Base-by-base conservation (phyloP, 768 basidiomycete genomes). In the Megacollybia marginata region DNA sequence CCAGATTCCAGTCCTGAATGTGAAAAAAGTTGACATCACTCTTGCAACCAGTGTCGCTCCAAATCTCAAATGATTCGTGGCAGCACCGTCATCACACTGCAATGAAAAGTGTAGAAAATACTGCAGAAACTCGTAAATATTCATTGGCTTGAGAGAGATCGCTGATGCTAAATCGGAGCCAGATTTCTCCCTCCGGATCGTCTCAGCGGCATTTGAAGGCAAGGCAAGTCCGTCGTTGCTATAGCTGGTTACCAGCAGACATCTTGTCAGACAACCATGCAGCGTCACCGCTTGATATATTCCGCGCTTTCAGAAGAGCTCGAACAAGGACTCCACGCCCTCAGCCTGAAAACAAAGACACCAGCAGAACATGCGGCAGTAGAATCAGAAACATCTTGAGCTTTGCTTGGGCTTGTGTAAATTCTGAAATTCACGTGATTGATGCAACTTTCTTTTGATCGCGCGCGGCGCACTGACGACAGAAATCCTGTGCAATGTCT, bases 21-120 rank as follows among this genome's bases (percentile, higher is more conserved):
- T 47, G 57, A 46, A 52, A 49, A 47, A 40, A 40, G 15, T 40
- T 92, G 56, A 79, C 71, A 48, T 62, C 67, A 42, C 68, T 79
- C 46, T 71, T 92, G 48, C 69, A 72, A 57, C 89, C 90, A 16
- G 65, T 74, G 48, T 71, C 73, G 57, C 71, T 92, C 60, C 72
- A 61, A 48, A 83, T 92, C 61, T 74, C 74, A 33, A 92, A 92
- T 66, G 85, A 92, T 59, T 92, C 90, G 47, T 83, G 80, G 78
- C 75, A 87, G 68, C 90, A 92, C 66, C 78, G 85, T 59, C 85
- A 92, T 69, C 90, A 92, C 68, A 75, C 76, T 49, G 73, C 90
- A 44, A 92, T 92, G 90, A 76, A 77, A 62, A 82, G 79, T 64
- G 78, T 74, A 49, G 81, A 78, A 55, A 79, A 76, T 42, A 81